Evolutionary conservation across 2,329 filamentous ascomycete genomes (phyloP).

Genomic region (Cytospora leucostoma): DNA sequence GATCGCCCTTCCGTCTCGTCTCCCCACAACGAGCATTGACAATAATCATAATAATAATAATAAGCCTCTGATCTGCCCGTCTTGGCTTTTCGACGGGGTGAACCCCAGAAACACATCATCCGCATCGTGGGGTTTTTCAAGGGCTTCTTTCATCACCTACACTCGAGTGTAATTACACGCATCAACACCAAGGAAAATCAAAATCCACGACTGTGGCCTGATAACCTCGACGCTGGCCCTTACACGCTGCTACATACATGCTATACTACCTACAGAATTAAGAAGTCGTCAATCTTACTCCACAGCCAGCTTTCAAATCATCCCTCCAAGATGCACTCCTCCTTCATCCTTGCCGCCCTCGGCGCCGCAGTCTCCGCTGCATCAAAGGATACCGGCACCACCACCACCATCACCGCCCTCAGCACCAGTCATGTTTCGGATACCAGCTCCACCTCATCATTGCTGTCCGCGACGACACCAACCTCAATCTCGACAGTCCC

Average conservation of each 20-base stretch:
- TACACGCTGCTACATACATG: too few relatives aligned
- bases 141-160: neutral
- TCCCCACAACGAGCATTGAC: slow-evolving; percentile 21
- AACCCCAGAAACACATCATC: neutral
- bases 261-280: neutral
- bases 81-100: slow-evolving; percentile 9
- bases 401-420: neutral
- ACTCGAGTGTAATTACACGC: neutral
- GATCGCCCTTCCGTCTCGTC: slow-evolving; percentile 5
- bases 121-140: neutral
- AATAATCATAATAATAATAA: neutral
- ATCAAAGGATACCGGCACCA: slow-evolving; percentile 10
- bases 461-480: neutral
- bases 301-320: neutral
- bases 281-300: slow-evolving; percentile 15
- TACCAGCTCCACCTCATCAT: neutral
- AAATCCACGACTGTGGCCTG: too few relatives aligned
- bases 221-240: too few relatives aligned
- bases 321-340: slow-evolving; percentile 18
- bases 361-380: slow-evolving; percentile 16
- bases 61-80: slow-evolving; percentile 21
- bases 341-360: slow-evolving; percentile 18
- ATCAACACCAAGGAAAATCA: neutral
- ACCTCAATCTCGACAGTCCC: neutral
- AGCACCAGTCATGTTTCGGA: neutral